Base-by-base conservation (phyloP, 352 stramenopile species). In the Globisporangium echinulatum region DNA sequence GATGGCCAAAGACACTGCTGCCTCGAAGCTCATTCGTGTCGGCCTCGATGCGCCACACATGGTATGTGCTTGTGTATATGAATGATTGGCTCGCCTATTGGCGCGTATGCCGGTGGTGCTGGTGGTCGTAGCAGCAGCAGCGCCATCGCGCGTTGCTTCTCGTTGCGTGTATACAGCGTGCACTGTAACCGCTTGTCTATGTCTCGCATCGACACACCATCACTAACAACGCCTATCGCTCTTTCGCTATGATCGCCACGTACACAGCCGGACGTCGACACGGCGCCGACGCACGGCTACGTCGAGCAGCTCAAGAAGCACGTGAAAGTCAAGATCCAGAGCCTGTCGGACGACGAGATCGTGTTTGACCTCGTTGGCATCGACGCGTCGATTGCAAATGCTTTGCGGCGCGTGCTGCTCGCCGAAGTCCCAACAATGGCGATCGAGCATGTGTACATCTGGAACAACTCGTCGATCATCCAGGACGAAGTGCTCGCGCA, bases 361-460 rank as follows among this genome's bases (percentile, higher is more conserved):
- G 74, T 94, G 40, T 98, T 98, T 63, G 90, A 97, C 51, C 75
- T 97, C 25, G 81, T 97, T 13, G 90, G 89, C 52, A 84, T 97
- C 42, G 92, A 98, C 53, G 87, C 88, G 39, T 95, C 89, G 17
- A 90, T 98, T 33, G 90, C 92, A 44, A 98, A 98, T 63, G 92
- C 92, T 36, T 68, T 98, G 55, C 85, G 92, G 46, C 85, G 92
- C 46, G 96, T 98, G 40, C 57, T 98, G 54, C 69, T 98, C 5
- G 74, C 92, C 4, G 92, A 98, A 64, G 88, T 97, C 55, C 85
- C 91, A 4, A 97, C 91, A 13, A 94, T 97, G 86, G 91, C 91
- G 38, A 97, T 97, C 54, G 91, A 97, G 70, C 88, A 92, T 64
- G 90, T 97, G 51, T 97, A 96, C 75, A 96, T 97, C 58, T 94